Conservation (phyloP, 192 early-diverging fungal species). For the Podila clonocystis region DNA sequence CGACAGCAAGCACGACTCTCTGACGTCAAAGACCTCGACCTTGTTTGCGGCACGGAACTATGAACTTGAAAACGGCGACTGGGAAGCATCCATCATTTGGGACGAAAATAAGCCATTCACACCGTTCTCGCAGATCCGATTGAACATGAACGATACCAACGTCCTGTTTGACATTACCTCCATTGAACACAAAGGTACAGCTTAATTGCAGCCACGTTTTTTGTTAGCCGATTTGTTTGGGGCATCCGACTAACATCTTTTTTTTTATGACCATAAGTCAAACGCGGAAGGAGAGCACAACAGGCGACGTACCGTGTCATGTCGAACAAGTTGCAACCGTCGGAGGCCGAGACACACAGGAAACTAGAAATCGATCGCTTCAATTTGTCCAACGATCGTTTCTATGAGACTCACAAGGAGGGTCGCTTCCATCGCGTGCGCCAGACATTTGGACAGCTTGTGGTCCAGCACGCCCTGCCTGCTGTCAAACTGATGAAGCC, state of each 20-base stretch:
- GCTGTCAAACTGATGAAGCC: slow-evolving; percentile 76
- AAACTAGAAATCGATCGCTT: slow-evolving; percentile 76
- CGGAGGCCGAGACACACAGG: slow-evolving; percentile 69
- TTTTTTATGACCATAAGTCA: slow-evolving; percentile 8
- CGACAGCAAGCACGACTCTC: background rate
- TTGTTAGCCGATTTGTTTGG: background rate
- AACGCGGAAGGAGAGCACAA: slow-evolving; percentile 33
- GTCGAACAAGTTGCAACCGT: slow-evolving; percentile 57
- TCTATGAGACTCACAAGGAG: slow-evolving; percentile 78
- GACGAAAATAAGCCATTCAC: slow-evolving; percentile 68
- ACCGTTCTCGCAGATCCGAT: slow-evolving; percentile 63
- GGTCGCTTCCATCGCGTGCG: slow-evolving; percentile 80
- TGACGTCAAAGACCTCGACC: background rate
- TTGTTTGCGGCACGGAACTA: slow-evolving; percentile 59
- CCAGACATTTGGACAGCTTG: slow-evolving; percentile 87
- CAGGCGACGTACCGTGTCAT: slow-evolving; percentile 37
- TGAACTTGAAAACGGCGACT: slow-evolving; percentile 72
- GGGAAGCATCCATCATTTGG: slow-evolving; percentile 86
- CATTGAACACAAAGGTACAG: slow-evolving; percentile 53
- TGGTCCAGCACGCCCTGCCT: slow-evolving; percentile 88
- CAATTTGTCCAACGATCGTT: slow-evolving; percentile 90
- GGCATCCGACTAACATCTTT: background rate
- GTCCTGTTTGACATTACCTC: slow-evolving; percentile 76
- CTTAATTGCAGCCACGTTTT: too few species aligned
- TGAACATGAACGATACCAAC: slow-evolving; percentile 79